Percentiles rank a stretch among this genome's conserved stretches.
Conservation (phyloP, 2,329 filamentous ascomycete species). For the Xylariales sp. region DNA sequence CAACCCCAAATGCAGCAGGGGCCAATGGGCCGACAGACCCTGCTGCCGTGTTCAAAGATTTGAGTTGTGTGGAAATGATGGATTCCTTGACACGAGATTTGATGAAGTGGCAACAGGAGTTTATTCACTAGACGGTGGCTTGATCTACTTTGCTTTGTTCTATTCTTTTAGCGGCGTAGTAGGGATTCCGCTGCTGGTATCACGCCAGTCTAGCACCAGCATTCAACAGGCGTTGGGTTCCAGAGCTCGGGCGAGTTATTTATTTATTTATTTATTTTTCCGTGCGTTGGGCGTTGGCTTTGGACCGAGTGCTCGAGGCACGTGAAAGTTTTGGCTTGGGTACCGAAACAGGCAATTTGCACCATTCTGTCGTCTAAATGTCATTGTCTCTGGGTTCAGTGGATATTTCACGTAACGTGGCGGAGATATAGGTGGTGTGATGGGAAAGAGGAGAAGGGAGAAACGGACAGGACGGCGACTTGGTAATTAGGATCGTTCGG, state of each 20-base stretch:
- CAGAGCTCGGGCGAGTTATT: constrained; percentile 16
- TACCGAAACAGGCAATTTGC: constrained; percentile 1
- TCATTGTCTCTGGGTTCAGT: too few relatives aligned
- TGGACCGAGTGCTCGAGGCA: constrained; percentile 16
- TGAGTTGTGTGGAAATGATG: constrained; percentile 91
- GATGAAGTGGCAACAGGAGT: constrained; percentile 86
- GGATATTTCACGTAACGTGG: neutral
- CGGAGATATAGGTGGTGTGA: neutral
- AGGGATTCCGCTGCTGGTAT: constrained; percentile 37
- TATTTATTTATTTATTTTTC: neutral
- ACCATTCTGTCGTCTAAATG: neutral
- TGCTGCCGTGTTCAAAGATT: constrained; percentile 71
- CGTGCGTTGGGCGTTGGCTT: constrained; percentile 27
- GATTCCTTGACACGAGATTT: constrained; percentile 83
- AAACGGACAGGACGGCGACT: neutral
- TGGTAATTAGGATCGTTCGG: neutral
- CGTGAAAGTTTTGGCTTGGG: constrained; percentile 1
- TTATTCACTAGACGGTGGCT: constrained; percentile 52
- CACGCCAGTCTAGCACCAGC: constrained; percentile 37
- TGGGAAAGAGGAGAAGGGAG: neutral
- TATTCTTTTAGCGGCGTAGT: constrained; percentile 26
- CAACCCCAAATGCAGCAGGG: constrained; percentile 46
- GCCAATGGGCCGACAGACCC: constrained; percentile 50
- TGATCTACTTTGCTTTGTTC: constrained; percentile 6
- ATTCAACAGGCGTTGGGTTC: constrained; percentile 44